phyloP scores from a whole-genome alignment of 352 stramenopile species.

The Thalassiosira ordinaria region DNA sequence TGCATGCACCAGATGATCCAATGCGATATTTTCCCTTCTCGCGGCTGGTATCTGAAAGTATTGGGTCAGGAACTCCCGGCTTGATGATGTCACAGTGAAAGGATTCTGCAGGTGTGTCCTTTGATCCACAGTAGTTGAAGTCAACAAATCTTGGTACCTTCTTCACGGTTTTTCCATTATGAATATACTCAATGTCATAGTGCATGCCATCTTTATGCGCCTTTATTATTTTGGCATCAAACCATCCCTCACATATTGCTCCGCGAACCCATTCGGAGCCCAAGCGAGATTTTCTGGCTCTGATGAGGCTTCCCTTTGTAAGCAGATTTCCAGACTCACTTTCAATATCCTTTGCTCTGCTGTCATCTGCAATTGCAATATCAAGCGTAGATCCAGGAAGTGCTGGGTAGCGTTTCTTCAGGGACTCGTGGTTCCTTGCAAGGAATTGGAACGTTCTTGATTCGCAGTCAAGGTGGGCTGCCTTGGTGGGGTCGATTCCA shows the following conservation, averaged over 20 bases:
- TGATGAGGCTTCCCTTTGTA: constrained; percentile 67
- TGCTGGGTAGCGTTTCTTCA: constrained; percentile 91
- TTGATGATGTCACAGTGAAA: constrained; percentile 76
- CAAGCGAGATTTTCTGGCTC: constrained; percentile 66
- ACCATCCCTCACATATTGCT: constrained; percentile 79
- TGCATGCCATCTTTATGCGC: constrained; percentile 52
- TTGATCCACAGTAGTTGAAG: constrained; percentile 69
- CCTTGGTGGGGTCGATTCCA: constrained; percentile 96
- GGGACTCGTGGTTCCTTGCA: constrained; percentile 94
- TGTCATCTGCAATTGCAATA: constrained; percentile 63
- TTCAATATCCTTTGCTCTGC: constrained; percentile 43
- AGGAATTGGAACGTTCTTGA: constrained; percentile 92
- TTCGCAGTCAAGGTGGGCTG: constrained; percentile 93
- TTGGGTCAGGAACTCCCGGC: constrained; percentile 68
- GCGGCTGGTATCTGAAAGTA: constrained; percentile 61
- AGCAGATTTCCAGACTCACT: constrained; percentile 33
- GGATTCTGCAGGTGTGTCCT: constrained; percentile 47
- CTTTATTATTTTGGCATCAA: constrained; percentile 76
- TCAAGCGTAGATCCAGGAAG: constrained; percentile 70
- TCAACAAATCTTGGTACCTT: constrained; percentile 76
- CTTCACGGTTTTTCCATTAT: constrained; percentile 67
- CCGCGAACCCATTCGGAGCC: constrained; percentile 73
- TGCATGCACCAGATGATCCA: constrained; percentile 76
- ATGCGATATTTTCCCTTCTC: constrained; percentile 62
- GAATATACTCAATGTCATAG: constrained; percentile 80